Evolutionary conservation across 2,329 filamentous ascomycete species (phyloP).

Genomic region (Dothideomycetidae sp.): DNA sequence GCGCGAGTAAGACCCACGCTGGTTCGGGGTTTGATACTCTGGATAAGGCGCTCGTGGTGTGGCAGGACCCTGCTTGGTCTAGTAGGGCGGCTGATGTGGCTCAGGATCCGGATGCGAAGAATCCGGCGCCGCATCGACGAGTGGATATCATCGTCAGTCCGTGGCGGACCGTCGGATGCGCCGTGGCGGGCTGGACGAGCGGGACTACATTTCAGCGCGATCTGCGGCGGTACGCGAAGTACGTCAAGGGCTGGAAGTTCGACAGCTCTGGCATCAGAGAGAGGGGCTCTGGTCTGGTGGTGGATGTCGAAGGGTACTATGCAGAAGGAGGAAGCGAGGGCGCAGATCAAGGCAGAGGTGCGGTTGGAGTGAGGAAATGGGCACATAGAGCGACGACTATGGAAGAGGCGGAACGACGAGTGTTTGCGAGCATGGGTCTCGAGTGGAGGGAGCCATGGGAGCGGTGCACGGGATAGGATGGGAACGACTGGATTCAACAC

Average conservation of each 20-base stretch:
- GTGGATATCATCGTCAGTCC: slow-evolving; percentile 87
- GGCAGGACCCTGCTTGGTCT: slow-evolving; percentile 53
- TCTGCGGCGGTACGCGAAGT: slow-evolving; percentile 63
- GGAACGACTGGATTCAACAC: no score
- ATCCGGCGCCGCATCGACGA: slow-evolving; percentile 62
- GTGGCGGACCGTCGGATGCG: slow-evolving; percentile 80
- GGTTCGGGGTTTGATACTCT: slow-evolving; percentile 67
- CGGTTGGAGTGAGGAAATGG: slow-evolving; percentile 50
- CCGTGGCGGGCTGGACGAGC: slow-evolving; percentile 75
- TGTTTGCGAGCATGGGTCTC: slow-evolving; percentile 65
- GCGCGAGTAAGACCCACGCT: slow-evolving; percentile 23
- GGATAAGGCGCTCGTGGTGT: slow-evolving; percentile 85
- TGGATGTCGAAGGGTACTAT: slow-evolving; percentile 68
- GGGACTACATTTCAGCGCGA: slow-evolving; percentile 85
- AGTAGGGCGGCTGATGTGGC: slow-evolving; percentile 24
- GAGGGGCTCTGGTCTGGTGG: slow-evolving; percentile 50
- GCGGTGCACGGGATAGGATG: slow-evolving; percentile 33
- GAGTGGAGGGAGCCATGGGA: slow-evolving; percentile 29
- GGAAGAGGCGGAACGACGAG: slow-evolving; percentile 60
- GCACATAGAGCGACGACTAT: slow-evolving; percentile 36
- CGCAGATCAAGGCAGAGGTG: slow-evolving; percentile 49
- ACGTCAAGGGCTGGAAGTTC: slow-evolving; percentile 63
- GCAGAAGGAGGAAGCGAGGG: slow-evolving; percentile 39
- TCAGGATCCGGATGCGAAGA: slow-evolving; percentile 34
- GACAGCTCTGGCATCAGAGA: slow-evolving; percentile 76